These are phyloP conservation scores for Abrus precatorius DNA, from an alignment of 306 rosid genomes.

Conservation along the genomic window DNA sequence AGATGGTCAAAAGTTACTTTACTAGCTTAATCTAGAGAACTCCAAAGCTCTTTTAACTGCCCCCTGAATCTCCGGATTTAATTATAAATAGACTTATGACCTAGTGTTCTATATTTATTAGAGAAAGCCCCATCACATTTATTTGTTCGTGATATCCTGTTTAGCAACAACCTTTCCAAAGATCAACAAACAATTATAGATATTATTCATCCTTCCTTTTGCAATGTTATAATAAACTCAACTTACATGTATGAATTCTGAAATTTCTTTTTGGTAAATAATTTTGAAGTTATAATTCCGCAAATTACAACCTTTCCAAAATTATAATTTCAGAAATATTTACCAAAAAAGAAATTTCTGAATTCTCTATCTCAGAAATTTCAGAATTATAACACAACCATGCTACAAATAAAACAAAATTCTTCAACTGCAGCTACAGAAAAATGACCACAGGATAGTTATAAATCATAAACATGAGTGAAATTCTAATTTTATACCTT, in stretches of 20 bases:
- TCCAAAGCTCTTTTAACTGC: neutral
- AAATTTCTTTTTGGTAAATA: neutral
- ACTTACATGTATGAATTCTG: neutral
- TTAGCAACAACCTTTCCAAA: constrained; percentile 1
- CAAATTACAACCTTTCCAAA: neutral
- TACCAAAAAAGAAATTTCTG: constrained; percentile 8
- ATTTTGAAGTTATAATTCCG: neutral
- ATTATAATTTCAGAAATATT: constrained; percentile 22
- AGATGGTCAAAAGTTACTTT: neutral
- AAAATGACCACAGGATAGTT: neutral
- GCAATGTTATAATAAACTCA: neutral
- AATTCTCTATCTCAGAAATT: neutral
- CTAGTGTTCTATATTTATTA: neutral
- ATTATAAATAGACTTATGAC: neutral
- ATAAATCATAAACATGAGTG: neutral
- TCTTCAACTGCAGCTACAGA: neutral
- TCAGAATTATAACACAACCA: neutral
- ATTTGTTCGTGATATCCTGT: neutral
- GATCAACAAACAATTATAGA: constrained; percentile 1
- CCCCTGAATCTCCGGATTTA: neutral
- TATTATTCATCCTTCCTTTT: neutral
- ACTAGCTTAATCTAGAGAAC: neutral
- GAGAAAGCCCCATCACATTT: neutral
- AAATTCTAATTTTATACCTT: constrained; percentile 60
- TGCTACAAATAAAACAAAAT: neutral